phyloP scores from a whole-genome alignment of 192 early-diverging fungal species.

The Dimargaris verticillata region DNA sequence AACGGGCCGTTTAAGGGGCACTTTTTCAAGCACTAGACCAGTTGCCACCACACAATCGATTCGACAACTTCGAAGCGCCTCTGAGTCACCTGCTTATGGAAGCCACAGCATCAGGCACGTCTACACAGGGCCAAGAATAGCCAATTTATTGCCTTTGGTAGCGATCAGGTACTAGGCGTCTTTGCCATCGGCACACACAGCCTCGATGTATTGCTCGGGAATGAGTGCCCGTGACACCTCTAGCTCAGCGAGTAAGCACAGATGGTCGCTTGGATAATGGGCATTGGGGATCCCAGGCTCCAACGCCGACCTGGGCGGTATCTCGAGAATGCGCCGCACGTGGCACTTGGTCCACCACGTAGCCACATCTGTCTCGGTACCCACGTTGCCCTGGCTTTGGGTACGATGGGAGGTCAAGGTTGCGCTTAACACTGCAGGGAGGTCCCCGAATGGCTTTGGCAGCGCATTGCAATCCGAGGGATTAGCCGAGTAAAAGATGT shows the following conservation, averaged over 20 bases:
- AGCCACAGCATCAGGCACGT: no score
- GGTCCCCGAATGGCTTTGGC: neutral
- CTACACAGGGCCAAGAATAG: no score
- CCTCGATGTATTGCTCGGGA: no score
- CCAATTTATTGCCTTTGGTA: no score
- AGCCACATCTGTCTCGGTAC: neutral
- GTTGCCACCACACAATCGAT: no score
- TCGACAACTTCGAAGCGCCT: no score
- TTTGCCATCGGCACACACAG: no score
- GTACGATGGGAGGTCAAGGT: neutral
- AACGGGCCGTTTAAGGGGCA: no score
- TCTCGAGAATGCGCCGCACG: neutral
- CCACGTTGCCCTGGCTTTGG: neutral
- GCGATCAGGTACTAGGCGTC: no score
- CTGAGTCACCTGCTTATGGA: no score
- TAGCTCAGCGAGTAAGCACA: neutral
- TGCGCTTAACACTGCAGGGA: neutral
- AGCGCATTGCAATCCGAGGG: neutral
- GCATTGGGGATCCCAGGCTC: constrained; percentile 6
- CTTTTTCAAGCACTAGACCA: no score
- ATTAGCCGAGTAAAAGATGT: neutral
- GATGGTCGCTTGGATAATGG: constrained; percentile 7
- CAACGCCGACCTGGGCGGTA: neutral
- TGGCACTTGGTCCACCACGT: neutral
- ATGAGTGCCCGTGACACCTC: neutral